Base-by-base conservation (phyloP, 1,284 basidiomycete genomes). In the Cutaneotrichosporon spelunceum region DNA sequence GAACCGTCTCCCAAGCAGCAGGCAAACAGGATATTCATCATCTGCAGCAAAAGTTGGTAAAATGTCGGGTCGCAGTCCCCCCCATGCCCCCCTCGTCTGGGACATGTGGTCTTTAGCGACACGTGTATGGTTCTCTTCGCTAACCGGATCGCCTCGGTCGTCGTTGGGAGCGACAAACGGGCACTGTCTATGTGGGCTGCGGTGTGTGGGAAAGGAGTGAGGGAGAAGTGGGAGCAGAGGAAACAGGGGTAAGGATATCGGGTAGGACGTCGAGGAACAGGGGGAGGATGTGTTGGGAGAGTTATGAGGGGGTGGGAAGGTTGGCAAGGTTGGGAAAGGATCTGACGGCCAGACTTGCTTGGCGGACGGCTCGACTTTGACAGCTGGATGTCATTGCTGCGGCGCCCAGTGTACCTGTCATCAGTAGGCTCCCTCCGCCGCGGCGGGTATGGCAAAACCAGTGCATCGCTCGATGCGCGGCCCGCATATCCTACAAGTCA, bases 401-500 rank as follows among this genome's bases (percentile, higher is more conserved):
- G n/a, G n/a, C n/a, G n/a, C n/a, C 30, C 30, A 11, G 13, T 11
- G 13, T 33, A 50, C 19, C 53, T 42, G 53, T 56, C 8, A 48
- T 57, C 27, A 57, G 30, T 50, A 50, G n/a, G 9, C 27, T 23
- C 48, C 14, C 45, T 50, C 27, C 39, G 39, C 39, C 39, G 3
- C 16, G 16, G 39, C 39, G 39, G 36, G 39, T 19, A 39, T 50
- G 47, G 59, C 48, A 60, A 59, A 66, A 63, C 64, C 64, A 63
- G 61, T 66, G 57, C 64, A 66, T 65, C 63, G 56, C 27, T 63
- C 59, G 61, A 63, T 57, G 64, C 59, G 60, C 54, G 59, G 64
- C 54, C 64, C 42, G 53, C 59, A 59, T 66, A 66, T 66, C 64
- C 64, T 66, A 66, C 64, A 66, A 66, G 64, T 61, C 61, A 54